A percentile compares a stretch with the other conserved stretches of the same genome.
Evolutionary conservation across 179 eudicot species (phyloP).

Genomic region (Drosera spatulata): DNA sequence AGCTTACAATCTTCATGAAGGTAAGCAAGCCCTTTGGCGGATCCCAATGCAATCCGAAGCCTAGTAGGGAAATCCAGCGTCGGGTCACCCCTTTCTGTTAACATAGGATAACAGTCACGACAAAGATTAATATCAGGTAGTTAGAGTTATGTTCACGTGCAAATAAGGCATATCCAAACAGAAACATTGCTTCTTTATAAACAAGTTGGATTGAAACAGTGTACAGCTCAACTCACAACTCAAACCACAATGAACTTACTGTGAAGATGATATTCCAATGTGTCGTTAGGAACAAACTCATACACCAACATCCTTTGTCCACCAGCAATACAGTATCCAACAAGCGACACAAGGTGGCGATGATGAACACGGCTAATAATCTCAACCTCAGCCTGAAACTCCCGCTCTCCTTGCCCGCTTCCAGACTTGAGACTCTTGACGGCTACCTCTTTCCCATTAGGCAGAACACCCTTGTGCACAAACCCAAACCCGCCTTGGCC

Average conservation of each 20-base stretch:
- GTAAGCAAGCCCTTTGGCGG: constrained; percentile 54
- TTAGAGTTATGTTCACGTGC: too few species aligned
- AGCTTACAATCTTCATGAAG: constrained; percentile 42
- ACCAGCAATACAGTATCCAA: constrained; percentile 80
- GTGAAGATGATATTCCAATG: constrained; percentile 89
- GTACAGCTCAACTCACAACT: not conserved
- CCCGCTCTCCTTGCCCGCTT: constrained; percentile 94
- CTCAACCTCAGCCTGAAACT: constrained; percentile 95
- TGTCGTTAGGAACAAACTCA: constrained; percentile 80
- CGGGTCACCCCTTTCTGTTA: constrained; percentile 24
- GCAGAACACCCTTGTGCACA: constrained; percentile 86
- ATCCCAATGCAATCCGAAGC: constrained; percentile 38
- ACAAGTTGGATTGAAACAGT: not conserved
- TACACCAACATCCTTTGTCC: constrained; percentile 77
- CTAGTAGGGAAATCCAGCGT: constrained; percentile 28
- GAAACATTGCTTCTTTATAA: too few species aligned
- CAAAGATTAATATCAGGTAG: too few species aligned
- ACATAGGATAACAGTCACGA: not conserved
- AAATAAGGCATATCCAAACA: too few species aligned
- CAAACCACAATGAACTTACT: constrained; percentile 34
- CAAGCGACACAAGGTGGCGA: constrained; percentile 91
- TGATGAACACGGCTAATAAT: constrained; percentile 96
- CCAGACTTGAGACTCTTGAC: constrained; percentile 78
- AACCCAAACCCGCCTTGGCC: constrained; percentile 99
- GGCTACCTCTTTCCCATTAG: constrained; percentile 87